A percentile compares a stretch with the other conserved stretches of the same genome.
phyloP scores from a whole-genome alignment of 192 early-diverging fungal species.

The Radiomyces spectabilis region DNA sequence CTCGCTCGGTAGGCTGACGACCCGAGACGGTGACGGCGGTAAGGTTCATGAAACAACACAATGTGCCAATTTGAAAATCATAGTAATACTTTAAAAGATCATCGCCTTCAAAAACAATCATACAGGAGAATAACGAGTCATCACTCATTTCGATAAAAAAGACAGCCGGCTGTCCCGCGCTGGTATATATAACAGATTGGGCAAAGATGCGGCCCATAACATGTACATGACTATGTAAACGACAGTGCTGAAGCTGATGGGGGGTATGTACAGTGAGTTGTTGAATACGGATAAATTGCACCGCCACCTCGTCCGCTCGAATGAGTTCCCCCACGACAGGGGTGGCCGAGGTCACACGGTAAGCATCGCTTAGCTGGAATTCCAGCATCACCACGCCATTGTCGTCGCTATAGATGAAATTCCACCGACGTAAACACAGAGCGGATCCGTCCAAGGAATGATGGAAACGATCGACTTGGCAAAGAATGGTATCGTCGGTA shows the following conservation, averaged over 20 bases:
- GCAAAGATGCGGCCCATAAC: neutral
- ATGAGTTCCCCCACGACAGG: no score
- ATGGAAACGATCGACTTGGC: neutral
- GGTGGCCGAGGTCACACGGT: neutral
- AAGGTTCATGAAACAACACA: neutral
- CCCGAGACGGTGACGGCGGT: neutral
- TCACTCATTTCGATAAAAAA: neutral
- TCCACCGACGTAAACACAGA: neutral
- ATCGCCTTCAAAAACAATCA: neutral
- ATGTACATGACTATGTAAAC: no score
- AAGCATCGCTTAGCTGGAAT: neutral
- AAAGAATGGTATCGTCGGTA: neutral
- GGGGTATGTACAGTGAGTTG: no score
- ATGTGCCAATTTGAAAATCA: neutral
- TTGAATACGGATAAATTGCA: no score
- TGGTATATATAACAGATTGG: neutral
- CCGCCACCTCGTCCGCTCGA: no score
- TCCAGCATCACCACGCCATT: neutral
- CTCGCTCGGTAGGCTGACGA: neutral
- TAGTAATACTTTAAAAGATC: neutral
- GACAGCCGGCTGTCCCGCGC: neutral
- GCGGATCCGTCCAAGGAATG: neutral
- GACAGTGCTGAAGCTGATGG: no score
- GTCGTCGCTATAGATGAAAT: neutral
- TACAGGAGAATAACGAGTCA: neutral